Evolutionary conservation across 208 protist species (phyloP).

Genomic region (Vickermania spadyakhi): DNA sequence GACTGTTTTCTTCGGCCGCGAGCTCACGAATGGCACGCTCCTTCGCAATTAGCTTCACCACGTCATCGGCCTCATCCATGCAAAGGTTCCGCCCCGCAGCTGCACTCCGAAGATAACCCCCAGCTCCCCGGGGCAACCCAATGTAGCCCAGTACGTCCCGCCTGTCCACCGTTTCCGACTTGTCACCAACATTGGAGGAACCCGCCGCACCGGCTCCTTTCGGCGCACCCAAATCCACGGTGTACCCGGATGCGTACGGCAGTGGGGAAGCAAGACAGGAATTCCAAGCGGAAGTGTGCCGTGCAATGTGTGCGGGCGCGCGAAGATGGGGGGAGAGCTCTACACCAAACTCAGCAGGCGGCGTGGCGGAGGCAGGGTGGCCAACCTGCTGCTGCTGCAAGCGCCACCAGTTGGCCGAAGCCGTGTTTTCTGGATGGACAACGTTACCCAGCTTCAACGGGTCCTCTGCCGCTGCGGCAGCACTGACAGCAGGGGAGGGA

Average conservation of each 20-base stretch:
- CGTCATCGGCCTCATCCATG: constrained; percentile 7
- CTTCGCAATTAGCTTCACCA: constrained; percentile 21
- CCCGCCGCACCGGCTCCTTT: neutral
- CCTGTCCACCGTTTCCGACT: neutral
- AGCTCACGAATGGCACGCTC: constrained; percentile 39
- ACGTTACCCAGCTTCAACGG: no score
- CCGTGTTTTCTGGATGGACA: neutral
- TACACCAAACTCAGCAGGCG: neutral
- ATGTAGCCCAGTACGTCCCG: neutral
- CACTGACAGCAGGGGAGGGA: neutral
- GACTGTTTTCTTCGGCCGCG: constrained; percentile 22
- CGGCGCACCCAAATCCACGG: neutral
- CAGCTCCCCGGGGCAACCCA: neutral
- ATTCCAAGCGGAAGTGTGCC: neutral
- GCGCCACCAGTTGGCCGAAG: neutral
- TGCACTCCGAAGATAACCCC: neutral
- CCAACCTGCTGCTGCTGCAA: neutral
- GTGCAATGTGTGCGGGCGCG: neutral
- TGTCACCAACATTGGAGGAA: neutral
- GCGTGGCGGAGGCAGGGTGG: neutral
- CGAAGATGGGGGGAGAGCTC: neutral
- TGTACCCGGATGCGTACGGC: neutral
- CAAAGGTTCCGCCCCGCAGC: neutral
- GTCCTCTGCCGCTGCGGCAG: neutral
- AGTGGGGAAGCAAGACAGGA: neutral